phyloP scores from a whole-genome alignment of 345 rosid genomes.

The Euclidium syriacum region DNA sequence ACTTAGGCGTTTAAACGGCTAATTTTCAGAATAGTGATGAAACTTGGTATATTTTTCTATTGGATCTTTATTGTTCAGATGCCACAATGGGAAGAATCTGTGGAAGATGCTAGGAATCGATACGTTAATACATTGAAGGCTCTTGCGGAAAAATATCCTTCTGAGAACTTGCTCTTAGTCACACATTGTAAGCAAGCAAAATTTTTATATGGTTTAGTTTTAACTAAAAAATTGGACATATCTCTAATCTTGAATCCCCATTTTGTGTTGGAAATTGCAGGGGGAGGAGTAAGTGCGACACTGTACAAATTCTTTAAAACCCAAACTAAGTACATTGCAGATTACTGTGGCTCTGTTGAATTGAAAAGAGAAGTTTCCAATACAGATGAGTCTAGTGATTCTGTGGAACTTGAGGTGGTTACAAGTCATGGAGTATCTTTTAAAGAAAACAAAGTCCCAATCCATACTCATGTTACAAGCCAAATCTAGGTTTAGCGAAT shows the following conservation, averaged over 20 bases:
- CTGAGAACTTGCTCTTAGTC: conserved; percentile 67
- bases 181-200: conserved; percentile 57
- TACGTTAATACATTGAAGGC: conserved; percentile 40
- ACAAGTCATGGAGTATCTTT: conserved; percentile 28
- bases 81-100: conserved; percentile 68
- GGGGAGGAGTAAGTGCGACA: conserved; percentile 78
- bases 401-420: conserved; percentile 32
- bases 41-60: too few species aligned
- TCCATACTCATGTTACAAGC: background rate
- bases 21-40: too few species aligned
- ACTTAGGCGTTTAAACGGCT: too few species aligned
- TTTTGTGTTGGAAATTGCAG: conserved; percentile 28
- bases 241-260: background rate
- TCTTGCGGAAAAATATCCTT: conserved; percentile 68
- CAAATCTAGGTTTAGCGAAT: background rate
- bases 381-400: conserved; percentile 17
- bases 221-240: background rate
- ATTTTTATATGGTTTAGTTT: background rate
- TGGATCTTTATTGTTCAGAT: conserved; percentile 37
- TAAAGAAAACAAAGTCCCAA: conserved; percentile 2
- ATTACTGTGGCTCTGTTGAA: conserved; percentile 60
- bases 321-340: conserved; percentile 44
- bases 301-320: conserved; percentile 48
- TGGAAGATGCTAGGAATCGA: conserved; percentile 34
- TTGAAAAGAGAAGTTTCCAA: conserved; percentile 41